Base-by-base conservation (phyloP, 75 land plant species). In the Sequoia sempervirens region DNA sequence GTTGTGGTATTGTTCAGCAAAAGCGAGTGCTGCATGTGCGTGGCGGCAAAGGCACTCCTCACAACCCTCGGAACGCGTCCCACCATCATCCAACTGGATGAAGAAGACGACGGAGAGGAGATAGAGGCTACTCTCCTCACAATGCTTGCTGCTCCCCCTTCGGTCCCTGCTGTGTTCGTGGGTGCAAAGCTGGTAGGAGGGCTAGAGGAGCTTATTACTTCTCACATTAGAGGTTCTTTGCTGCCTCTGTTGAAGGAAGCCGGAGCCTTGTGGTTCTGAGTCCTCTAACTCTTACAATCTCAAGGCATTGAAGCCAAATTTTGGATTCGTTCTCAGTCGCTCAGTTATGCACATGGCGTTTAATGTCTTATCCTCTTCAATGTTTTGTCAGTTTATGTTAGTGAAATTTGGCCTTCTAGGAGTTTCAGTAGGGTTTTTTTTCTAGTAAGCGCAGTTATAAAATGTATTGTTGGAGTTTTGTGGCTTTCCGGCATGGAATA, bases 101-200 rank as follows among this genome's bases (percentile, higher is more conserved):
- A 88, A 58, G 68, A 86, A 23, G 61, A 28, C 11, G 88, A 83
- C 66, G 94, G 88, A 28, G 66, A 50, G 38, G 92, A 91, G 56
- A 88, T 93, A 6, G 85, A 91, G 86, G 83, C 84, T 1, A 90
- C 90, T 12, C 89, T 95, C 75, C 82, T 50, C 82, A 81, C 84
- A 37, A 88, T 95, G 74, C 38, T 86, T 75, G 88, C 82, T 56
- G 80, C 75, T 28, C 66, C 83, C 64, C 85, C 46, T 54, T 82
- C 91, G 69, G 85, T 95, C 54, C 97, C 97, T 58, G 91, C 92
- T 0, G 90, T 95, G 66, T 95, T 95, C 79, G 86, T 95, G 11
- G 97, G 97, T 12, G 97, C 93, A 34, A 95, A 90, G 84, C 86
- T 93, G 66, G 61, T 95, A 15, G 96, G 96, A 30, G 96, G 96